A percentile compares a stretch with the other conserved stretches of the same genome.
These are phyloP conservation scores for Spirogloea muscicola DNA, from an alignment of 139 green algal genomes.

Conservation along the genomic window DNA sequence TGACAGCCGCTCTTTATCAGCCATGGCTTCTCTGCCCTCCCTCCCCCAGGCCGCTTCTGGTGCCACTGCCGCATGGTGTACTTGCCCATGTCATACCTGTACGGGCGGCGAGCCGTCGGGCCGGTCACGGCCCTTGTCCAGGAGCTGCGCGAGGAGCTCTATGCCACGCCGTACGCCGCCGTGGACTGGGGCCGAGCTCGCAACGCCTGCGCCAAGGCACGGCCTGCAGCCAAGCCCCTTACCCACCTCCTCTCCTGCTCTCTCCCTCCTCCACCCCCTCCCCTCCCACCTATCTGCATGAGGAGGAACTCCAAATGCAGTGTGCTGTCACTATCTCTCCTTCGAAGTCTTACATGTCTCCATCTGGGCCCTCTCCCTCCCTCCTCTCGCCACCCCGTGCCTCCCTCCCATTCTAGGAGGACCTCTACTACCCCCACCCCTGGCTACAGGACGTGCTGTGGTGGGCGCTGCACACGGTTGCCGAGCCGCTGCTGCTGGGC, in stretches of 20 bases:
- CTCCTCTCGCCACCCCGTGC: too few species aligned
- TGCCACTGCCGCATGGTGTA: constrained; percentile 99
- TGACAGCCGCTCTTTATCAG: too few species aligned
- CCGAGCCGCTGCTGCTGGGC: constrained; percentile 65
- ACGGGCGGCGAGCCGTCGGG: constrained; percentile 62
- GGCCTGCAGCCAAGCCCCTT: too few species aligned
- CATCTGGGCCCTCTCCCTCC: too few species aligned
- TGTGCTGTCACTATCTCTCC: too few species aligned
- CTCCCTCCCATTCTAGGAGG: too few species aligned
- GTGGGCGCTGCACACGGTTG: constrained; percentile 77
- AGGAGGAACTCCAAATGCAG: too few species aligned
- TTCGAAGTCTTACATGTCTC: too few species aligned
- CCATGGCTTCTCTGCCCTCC: too few species aligned
- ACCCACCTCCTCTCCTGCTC: too few species aligned
- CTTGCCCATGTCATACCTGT: constrained; percentile 97
- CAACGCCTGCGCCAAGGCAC: constrained; percentile 59
- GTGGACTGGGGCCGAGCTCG: constrained; percentile 91
- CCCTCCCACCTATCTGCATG: too few species aligned
- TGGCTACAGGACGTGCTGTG: constrained; percentile 83
- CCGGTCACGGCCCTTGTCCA: neutral
- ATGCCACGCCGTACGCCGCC: constrained; percentile 67
- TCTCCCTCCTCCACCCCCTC: too few species aligned
- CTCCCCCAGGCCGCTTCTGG: constrained; percentile 95
- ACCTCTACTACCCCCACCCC: constrained; percentile 98
- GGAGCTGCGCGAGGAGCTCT: constrained; percentile 80